These are phyloP conservation scores for Aureobasidium sp. DNA, from an alignment of 2,329 filamentous ascomycete genomes.

Conservation along the genomic window DNA sequence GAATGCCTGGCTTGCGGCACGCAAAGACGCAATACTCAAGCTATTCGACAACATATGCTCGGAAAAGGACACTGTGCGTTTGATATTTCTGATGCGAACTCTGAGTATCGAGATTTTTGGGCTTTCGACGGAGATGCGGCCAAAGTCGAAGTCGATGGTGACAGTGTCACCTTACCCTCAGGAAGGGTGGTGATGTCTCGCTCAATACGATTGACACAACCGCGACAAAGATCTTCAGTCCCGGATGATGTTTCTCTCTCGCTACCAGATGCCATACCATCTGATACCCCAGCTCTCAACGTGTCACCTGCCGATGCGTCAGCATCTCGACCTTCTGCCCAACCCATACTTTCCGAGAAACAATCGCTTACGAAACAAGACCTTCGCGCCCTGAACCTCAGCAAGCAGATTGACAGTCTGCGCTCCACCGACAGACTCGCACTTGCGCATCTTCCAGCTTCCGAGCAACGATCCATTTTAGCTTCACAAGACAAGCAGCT, in stretches of 20 bases:
- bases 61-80: slow-evolving; percentile 96
- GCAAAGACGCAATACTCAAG: slow-evolving; percentile 66
- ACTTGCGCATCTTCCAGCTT: not conserved
- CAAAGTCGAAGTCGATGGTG: not conserved
- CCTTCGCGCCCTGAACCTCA: not conserved
- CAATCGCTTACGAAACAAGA: slow-evolving; percentile 7
- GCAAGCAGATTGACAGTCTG: not conserved
- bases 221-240: not conserved
- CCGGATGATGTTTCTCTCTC: not conserved
- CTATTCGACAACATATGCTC: slow-evolving; percentile 92
- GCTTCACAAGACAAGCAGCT: not conserved
- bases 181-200: not conserved
- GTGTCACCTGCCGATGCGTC: not conserved
- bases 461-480: not conserved
- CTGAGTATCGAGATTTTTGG: slow-evolving; percentile 93
- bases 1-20: slow-evolving; percentile 88
- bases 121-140: slow-evolving; percentile 54
- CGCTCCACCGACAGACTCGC: not conserved
- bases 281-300: not conserved
- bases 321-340: not conserved
- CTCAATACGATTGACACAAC: not conserved
- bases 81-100: slow-evolving; percentile 76
- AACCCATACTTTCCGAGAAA: not conserved
- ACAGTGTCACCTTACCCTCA: not conserved
- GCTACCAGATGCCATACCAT: not conserved